A percentile compares a stretch with the other conserved stretches of the same genome.
phyloP scores from a whole-genome alignment of 1,139 yeast species.

The Nematodospora anomalae region DNA sequence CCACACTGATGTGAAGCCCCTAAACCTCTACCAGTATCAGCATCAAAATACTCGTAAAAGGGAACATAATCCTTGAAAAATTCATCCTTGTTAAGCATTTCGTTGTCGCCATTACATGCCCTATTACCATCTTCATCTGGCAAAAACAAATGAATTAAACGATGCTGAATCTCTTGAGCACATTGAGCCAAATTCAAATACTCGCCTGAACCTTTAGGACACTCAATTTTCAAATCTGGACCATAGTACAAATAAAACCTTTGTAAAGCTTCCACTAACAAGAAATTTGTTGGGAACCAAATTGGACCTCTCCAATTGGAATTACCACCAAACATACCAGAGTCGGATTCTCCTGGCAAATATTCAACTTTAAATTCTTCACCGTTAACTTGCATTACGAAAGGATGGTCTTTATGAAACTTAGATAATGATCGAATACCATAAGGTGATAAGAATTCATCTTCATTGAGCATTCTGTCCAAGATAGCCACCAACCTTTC shows the following conservation, averaged over 20 bases:
- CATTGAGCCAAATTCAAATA: constrained; percentile 83
- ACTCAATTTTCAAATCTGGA: constrained; percentile 79
- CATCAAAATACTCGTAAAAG: constrained; percentile 90
- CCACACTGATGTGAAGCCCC: constrained; percentile 98
- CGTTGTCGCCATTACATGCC: constrained; percentile 76
- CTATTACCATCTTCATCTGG: constrained; percentile 72
- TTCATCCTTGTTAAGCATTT: constrained; percentile 65
- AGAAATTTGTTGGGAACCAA: constrained; percentile 94
- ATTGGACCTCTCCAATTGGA: constrained; percentile 99
- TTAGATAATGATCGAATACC: constrained; percentile 92
- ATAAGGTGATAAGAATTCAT: constrained; percentile 81
- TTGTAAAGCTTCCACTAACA: constrained; percentile 85
- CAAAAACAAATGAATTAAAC: constrained; percentile 76
- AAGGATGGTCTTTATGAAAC: constrained; percentile 84
- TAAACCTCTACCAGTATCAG: constrained; percentile 92
- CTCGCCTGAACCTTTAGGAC: constrained; percentile 87
- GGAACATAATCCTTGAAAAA: constrained; percentile 75
- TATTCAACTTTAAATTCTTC: constrained; percentile 72
- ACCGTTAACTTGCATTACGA: constrained; percentile 83
- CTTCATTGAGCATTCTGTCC: constrained; percentile 82
- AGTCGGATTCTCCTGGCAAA: constrained; percentile 90
- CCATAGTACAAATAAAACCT: constrained; percentile 91
- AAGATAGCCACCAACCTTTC: constrained; percentile 79
- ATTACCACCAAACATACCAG: constrained; percentile 96
- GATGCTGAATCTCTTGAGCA: constrained; percentile 88